phyloP scores from a whole-genome alignment of 805 yeast species.

The Zygosaccharomyces gambellarensis region DNA sequence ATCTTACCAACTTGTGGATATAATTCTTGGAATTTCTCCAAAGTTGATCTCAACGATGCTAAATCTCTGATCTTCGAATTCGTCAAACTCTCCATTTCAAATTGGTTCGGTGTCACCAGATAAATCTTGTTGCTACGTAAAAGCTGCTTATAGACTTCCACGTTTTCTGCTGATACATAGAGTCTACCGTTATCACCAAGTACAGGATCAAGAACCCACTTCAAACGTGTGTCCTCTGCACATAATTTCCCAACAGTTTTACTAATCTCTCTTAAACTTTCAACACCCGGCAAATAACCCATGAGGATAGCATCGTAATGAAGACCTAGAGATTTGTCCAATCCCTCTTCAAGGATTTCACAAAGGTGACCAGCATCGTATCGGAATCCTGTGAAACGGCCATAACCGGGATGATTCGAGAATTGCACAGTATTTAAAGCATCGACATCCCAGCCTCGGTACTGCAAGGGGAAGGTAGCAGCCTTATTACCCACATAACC shows the following conservation, averaged over 20 bases:
- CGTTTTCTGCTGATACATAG: constrained; percentile 60
- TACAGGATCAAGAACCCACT: constrained; percentile 84
- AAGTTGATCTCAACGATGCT: constrained; percentile 36
- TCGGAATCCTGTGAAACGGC: constrained; percentile 55
- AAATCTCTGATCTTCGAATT: constrained; percentile 41
- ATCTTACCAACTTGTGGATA: constrained; percentile 47
- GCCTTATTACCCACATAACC: constrained; percentile 95
- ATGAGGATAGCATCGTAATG: constrained; percentile 64
- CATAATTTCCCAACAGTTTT: constrained; percentile 37
- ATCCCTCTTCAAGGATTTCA: constrained; percentile 49
- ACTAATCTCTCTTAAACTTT: constrained; percentile 48
- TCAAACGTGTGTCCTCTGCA: constrained; percentile 27
- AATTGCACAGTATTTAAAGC: constrained; percentile 81
- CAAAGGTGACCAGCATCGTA: constrained; percentile 43
- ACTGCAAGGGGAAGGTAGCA: constrained; percentile 83
- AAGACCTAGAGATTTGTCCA: constrained; percentile 43
- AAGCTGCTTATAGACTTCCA: constrained; percentile 49
- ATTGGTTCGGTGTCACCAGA: constrained; percentile 67
- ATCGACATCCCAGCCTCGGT: constrained; percentile 90
- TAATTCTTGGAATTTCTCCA: constrained; percentile 39
- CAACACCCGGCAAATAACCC: constrained; percentile 72
- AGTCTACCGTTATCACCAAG: constrained; percentile 84
- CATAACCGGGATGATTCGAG: constrained; percentile 92
- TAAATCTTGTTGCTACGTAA: constrained; percentile 42
- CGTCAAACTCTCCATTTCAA: constrained; percentile 61